Evolutionary conservation across 345 rosid genomes (phyloP).

Genomic region (Citrus cavaleriei): DNA sequence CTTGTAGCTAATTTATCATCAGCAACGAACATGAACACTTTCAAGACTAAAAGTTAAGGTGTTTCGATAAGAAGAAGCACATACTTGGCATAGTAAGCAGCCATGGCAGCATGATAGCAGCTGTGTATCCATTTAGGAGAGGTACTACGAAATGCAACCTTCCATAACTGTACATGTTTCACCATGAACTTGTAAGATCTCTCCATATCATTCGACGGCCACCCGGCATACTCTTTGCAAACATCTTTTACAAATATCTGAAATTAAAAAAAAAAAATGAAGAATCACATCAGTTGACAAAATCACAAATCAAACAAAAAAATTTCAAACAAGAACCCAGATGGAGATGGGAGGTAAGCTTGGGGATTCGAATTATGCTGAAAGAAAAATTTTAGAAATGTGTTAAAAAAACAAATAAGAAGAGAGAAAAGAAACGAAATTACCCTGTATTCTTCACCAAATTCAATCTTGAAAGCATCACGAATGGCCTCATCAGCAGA

Average conservation of each 20-base stretch:
- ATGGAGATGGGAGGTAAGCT: neutral
- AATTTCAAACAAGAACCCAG: neutral
- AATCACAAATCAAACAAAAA: neutral
- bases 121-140: constrained; percentile 92
- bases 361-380: too few species aligned
- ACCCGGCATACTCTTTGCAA: constrained; percentile 94
- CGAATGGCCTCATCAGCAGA: constrained; percentile 87
- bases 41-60: neutral
- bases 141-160: constrained; percentile 86
- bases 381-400: too few species aligned
- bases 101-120: constrained; percentile 79
- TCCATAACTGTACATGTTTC: constrained; percentile 93
- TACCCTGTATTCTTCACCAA: constrained; percentile 78
- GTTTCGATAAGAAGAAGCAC: neutral
- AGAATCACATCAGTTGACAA: neutral
- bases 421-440: neutral
- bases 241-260: constrained; percentile 92
- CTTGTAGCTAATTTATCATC: neutral
- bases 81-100: constrained; percentile 95
- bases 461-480: constrained; percentile 71
- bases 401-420: neutral
- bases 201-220: constrained; percentile 95
- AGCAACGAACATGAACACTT: neutral
- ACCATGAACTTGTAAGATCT: constrained; percentile 93
- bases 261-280: neutral